Evolutionary conservation across 225 moss, liverwort and hornwort genomes (phyloP).

Genomic region (Anthoceros angustus): DNA sequence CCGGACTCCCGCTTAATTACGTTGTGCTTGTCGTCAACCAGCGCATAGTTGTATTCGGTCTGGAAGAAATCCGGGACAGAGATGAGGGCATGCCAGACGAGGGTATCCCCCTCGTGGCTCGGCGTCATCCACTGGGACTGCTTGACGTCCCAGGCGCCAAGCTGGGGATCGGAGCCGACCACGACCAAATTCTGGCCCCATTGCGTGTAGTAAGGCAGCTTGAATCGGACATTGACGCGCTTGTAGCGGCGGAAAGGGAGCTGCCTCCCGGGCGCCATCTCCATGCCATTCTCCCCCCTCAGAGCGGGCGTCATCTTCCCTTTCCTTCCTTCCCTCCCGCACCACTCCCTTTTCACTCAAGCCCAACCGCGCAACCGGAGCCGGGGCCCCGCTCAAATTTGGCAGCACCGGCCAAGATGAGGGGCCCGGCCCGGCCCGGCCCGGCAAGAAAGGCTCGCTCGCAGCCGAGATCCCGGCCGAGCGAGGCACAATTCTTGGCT

Average conservation of each 20-base stretch:
- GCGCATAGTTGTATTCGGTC: constrained; percentile 50
- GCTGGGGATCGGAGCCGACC: constrained; percentile 43
- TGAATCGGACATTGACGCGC: constrained; percentile 47
- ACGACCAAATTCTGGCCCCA: constrained; percentile 72
- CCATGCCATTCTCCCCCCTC: neutral
- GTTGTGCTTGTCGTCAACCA: constrained; percentile 52
- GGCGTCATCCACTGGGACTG: constrained; percentile 48
- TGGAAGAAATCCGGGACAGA: constrained; percentile 67
- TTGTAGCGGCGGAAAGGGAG: constrained; percentile 31
- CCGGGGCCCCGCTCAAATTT: no score
- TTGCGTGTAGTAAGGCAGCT: constrained; percentile 51
- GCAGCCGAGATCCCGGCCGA: no score
- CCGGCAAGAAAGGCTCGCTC: no score
- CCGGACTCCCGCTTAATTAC: constrained; percentile 66
- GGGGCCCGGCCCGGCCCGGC: no score
- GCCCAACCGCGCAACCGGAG: no score
- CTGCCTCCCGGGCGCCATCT: constrained; percentile 12
- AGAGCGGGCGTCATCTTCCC: neutral
- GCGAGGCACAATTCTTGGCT: no score
- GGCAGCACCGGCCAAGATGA: no score
- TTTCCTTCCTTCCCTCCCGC: neutral
- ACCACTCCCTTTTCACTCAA: neutral
- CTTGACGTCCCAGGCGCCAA: constrained; percentile 43
- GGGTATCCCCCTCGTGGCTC: constrained; percentile 39
- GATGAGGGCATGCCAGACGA: constrained; percentile 52